Evolutionary conservation across 495 filamentous ascomycete genomes (phyloP), one percentile per base, ranked within the genome.

Genomic region (Neurospora discreta): DNA sequence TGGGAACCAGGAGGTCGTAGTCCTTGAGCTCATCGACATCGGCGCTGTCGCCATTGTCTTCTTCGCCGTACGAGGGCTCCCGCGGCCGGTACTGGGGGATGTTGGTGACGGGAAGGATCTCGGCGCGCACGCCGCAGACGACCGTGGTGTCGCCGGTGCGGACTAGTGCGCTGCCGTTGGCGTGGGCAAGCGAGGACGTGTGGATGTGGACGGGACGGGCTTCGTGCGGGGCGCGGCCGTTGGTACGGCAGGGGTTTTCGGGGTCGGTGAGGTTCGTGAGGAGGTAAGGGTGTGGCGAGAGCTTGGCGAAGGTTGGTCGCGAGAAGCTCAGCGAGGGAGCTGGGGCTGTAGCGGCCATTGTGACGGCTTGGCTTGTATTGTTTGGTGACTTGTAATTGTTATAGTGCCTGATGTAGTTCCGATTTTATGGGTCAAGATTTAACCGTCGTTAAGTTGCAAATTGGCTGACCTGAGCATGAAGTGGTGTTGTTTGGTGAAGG

Each of bases 211-310:
- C 87, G 26, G 86, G 79, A 43, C 95, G 91, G 43, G 90, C 89
- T 77, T 92, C 85, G 9, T 86, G 79, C 16, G 93, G 88, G 3
- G 82, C 77, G 72, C 95, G 93, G 70, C 91, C 91, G 80, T 94
- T 95, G 75, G 93, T 90, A 74, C 95, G 91, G 41, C 86, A 81
- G 5, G 87, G 81, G 41, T 83, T 82, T 40, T 83, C 74, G 36
- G 87, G 77, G n/a, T 89, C 86, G 43, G 89, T 84, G 72, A 99
- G 91, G 77, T 94, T 93, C 39, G 92, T 91, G 78, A 94, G 91
- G 69, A 98, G 93, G 85, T 91, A 98, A 40, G 92, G 89, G 74
- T 90, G 88, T 9, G 95, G 95, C 71, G 93, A 90, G 80, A 99
- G 89, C 73, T 94, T 93, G 72, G 94, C 93, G 80, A 97, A 97